Percentiles rank a stretch among this genome's conserved stretches.
phyloP scores from a whole-genome alignment of 306 rosid species.

The Medicago lupulina region DNA sequence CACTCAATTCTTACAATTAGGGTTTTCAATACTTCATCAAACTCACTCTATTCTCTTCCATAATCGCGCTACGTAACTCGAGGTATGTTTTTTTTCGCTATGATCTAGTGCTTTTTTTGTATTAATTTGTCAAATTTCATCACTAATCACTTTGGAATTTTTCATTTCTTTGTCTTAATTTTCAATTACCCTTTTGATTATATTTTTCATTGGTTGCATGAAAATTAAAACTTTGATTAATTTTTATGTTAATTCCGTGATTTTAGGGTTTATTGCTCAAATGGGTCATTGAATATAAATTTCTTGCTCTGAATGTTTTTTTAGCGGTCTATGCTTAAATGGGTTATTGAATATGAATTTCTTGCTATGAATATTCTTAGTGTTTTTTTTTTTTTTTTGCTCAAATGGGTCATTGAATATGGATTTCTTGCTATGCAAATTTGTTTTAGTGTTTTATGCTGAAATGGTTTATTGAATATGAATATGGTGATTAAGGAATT shows the following conservation, averaged over 20 bases:
- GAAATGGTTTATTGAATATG: conserved; percentile 23
- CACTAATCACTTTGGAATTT: conserved; percentile 7
- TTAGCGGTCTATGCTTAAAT: conserved; percentile 7
- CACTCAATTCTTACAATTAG: conserved; percentile 22
- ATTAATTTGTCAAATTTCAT: conserved; percentile 31
- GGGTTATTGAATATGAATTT: conserved; percentile 1
- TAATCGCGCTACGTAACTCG: conserved; percentile 37
- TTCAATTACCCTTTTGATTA: background rate
- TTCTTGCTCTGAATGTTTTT: background rate
- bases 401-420: conserved; percentile 18
- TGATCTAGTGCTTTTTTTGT: conserved; percentile 32
- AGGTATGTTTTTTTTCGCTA: conserved; percentile 50
- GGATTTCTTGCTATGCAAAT: background rate
- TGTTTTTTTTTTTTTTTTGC: conserved; percentile 8
- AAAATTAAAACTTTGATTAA: background rate
- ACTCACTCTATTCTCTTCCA: background rate
- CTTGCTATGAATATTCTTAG: background rate
- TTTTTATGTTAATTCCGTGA: background rate
- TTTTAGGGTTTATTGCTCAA: conserved; percentile 41
- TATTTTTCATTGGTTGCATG: conserved; percentile 2
- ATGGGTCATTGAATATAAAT: conserved; percentile 16
- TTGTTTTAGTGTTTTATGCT: background rate
- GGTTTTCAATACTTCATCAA: conserved; percentile 42
- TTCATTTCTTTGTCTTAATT: conserved; percentile 31
- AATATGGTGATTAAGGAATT: conserved; percentile 13